phyloP scores from a whole-genome alignment of 495 filamentous ascomycete genomes.

The Podospora pseudoanserina region DNA sequence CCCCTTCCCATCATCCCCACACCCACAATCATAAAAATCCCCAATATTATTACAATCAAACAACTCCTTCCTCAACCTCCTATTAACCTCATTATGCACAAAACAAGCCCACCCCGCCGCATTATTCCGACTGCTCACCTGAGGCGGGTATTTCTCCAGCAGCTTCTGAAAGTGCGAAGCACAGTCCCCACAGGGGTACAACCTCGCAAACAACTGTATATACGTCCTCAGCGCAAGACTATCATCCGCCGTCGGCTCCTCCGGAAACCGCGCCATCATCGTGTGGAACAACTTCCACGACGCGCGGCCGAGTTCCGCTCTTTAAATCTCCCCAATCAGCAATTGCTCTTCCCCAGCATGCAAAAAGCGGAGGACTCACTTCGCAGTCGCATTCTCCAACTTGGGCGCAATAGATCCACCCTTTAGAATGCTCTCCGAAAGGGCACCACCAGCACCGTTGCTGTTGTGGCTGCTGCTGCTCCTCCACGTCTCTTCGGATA shows the following conservation, averaged over 20 bases:
- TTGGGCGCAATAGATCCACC: constrained; percentile 84
- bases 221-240: constrained; percentile 77
- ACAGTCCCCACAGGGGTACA: constrained; percentile 97
- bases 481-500: background rate
- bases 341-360: too few relatives aligned
- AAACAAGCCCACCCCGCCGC: constrained; percentile 92
- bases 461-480: background rate
- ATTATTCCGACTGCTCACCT: constrained; percentile 75
- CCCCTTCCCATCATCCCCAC: constrained; percentile 66
- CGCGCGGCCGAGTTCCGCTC: constrained; percentile 82
- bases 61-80: constrained; percentile 69
- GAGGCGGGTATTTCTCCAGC: constrained; percentile 80
- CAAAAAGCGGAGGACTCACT: constrained; percentile 45
- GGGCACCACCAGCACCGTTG: constrained; percentile 19
- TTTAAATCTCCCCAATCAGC: constrained; percentile 25
- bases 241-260: constrained; percentile 77
- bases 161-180: constrained; percentile 85
- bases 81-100: constrained; percentile 93
- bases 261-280: constrained; percentile 89
- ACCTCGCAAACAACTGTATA: constrained; percentile 82
- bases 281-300: constrained; percentile 95
- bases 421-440: constrained; percentile 49
- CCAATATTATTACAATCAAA: constrained; percentile 91
- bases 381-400: constrained; percentile 86
- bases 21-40: constrained; percentile 94